Conservation (phyloP, 306 rosid species). For the Inga oerstediana region DNA sequence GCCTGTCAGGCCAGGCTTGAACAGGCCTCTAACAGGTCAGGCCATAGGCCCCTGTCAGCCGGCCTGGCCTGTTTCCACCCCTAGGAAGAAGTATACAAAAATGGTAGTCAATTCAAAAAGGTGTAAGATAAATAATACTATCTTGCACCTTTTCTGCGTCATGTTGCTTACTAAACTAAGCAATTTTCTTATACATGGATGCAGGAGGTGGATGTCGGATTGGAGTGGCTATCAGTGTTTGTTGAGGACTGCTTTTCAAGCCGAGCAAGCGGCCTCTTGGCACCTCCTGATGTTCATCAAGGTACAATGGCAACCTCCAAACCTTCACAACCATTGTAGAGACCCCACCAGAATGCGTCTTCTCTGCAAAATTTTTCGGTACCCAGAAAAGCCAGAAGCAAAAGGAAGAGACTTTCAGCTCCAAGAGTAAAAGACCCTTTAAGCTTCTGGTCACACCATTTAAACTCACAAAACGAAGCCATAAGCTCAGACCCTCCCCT, state of each 20-base stretch:
- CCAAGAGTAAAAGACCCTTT: slow-evolving; percentile 35
- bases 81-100: too few relatives aligned
- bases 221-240: slow-evolving; percentile 70
- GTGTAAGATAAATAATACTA: too few relatives aligned
- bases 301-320: slow-evolving; percentile 32
- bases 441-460: slow-evolving; percentile 29
- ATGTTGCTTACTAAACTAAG: slow-evolving; percentile 23
- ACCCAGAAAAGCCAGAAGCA: slow-evolving; percentile 67
- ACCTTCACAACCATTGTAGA: slow-evolving; percentile 38
- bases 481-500: slow-evolving; percentile 50
- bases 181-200: neutral
- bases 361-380: slow-evolving; percentile 41
- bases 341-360: slow-evolving; percentile 18
- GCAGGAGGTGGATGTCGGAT: slow-evolving; percentile 61
- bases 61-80: too few relatives aligned
- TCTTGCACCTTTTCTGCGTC: neutral
- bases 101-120: too few relatives aligned
- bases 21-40: too few relatives aligned
- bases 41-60: too few relatives aligned
- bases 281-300: slow-evolving; percentile 40
- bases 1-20: too few relatives aligned
- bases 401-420: slow-evolving; percentile 52
- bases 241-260: slow-evolving; percentile 70
- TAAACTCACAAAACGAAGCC: slow-evolving; percentile 27
- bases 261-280: slow-evolving; percentile 47